Conservation (phyloP, 768 basidiomycete genomes). For the Neoboletus subvelutipes region DNA sequence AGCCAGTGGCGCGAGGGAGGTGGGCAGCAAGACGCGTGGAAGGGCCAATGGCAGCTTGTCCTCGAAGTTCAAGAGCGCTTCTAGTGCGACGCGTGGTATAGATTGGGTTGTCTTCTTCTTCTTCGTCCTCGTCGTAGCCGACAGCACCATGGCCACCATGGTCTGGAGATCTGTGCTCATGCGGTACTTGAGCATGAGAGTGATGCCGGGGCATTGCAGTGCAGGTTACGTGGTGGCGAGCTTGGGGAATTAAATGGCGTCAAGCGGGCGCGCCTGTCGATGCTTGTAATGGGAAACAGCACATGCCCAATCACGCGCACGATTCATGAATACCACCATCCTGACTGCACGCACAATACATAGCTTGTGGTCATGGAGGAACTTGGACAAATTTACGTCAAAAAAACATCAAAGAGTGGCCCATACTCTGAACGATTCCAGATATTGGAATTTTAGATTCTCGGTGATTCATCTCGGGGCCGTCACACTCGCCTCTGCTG, state of each 20-base stretch:
- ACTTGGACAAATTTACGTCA: slow-evolving; percentile 1
- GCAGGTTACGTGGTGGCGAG: neutral
- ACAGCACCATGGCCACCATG: neutral
- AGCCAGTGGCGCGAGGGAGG: slow-evolving; percentile 17
- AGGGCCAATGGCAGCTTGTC: slow-evolving; percentile 1
- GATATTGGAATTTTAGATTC: neutral
- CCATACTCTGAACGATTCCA: no score
- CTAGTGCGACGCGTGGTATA: slow-evolving; percentile 24
- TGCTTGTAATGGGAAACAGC: neutral
- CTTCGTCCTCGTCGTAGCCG: neutral
- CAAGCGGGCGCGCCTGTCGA: neutral
- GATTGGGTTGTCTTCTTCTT: slow-evolving; percentile 7
- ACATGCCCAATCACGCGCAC: neutral
- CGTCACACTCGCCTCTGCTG: neutral
- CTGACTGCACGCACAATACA: neutral
- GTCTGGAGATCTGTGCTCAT: neutral
- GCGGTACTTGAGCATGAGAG: neutral
- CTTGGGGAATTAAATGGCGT: neutral
- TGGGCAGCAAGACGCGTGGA: slow-evolving; percentile 9
- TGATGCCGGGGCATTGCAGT: neutral
- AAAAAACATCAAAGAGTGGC: neutral
- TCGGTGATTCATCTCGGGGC: neutral
- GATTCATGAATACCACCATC: slow-evolving; percentile 1
- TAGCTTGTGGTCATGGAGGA: neutral
- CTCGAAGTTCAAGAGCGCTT: slow-evolving; percentile 23